Conservation (phyloP, 352 stramenopile genomes). For the Peronospora belbahrii region DNA sequence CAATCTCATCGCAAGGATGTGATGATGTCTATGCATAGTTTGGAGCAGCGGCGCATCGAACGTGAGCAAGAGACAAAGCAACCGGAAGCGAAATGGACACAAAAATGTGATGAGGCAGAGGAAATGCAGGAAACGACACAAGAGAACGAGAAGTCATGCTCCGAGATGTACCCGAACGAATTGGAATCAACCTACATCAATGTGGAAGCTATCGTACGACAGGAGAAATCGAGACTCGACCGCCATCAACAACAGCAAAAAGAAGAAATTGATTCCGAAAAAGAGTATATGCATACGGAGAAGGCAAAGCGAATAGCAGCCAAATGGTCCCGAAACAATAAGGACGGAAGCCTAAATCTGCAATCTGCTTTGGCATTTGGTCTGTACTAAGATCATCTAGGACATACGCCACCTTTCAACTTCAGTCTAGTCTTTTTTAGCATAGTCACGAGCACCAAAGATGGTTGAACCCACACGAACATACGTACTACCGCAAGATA, state of each 20-base stretch:
- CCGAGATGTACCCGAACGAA: slow-evolving; percentile 73
- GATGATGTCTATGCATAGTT: slow-evolving; percentile 84
- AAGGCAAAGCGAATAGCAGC: slow-evolving; percentile 35
- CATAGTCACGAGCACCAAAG: slow-evolving; percentile 94
- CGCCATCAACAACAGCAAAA: slow-evolving; percentile 20
- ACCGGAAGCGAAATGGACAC: slow-evolving; percentile 38
- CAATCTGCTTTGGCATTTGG: slow-evolving; percentile 64
- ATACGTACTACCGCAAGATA: slow-evolving; percentile 91
- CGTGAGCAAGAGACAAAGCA: slow-evolving; percentile 56
- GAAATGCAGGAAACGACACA: slow-evolving; percentile 43
- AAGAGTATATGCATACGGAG: slow-evolving; percentile 31
- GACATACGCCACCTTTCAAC: background rate
- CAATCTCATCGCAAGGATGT: slow-evolving; percentile 73
- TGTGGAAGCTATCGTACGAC: slow-evolving; percentile 56
- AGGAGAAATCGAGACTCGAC: slow-evolving; percentile 36
- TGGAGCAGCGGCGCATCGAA: slow-evolving; percentile 60
- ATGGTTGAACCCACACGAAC: slow-evolving; percentile 97
- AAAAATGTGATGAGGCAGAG: slow-evolving; percentile 38
- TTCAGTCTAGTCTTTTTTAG: slow-evolving; percentile 33
- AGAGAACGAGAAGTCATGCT: slow-evolving; percentile 62
- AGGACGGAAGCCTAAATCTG: slow-evolving; percentile 28
- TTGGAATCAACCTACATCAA: slow-evolving; percentile 73
- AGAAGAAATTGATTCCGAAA: slow-evolving; percentile 8
- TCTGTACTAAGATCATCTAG: slow-evolving; percentile 29
- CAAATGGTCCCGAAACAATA: slow-evolving; percentile 43